Evolutionary conservation across 225 moss, liverwort and hornwort species (phyloP).

Genomic region (Thuidium tamariscinum): DNA sequence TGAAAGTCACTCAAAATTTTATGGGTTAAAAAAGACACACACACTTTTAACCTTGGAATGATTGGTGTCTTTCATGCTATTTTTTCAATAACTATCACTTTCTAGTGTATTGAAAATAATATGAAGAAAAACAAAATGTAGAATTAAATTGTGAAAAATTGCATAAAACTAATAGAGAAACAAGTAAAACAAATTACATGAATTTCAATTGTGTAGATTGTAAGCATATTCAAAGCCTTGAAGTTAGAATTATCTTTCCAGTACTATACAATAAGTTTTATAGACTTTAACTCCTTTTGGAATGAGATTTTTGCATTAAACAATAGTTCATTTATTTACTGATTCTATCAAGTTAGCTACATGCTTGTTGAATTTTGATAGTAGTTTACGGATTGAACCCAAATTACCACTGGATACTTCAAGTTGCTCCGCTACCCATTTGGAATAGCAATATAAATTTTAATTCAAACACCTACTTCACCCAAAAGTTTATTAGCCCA

Average conservation of each 20-base stretch:
- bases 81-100: no score
- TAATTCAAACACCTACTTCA: not conserved
- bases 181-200: rapidly evolving
- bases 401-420: no score
- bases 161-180: rapidly evolving
- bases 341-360: not conserved
- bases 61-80: not conserved
- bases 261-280: not conserved
- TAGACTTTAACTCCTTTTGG: not conserved
- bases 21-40: not conserved
- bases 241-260: rapidly evolving
- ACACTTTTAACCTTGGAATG: not conserved
- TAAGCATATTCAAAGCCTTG: not conserved
- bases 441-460: rapidly evolving
- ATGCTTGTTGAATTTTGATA: not conserved
- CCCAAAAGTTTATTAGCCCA: not conserved
- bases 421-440: not conserved
- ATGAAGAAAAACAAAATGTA: not conserved
- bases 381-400: no score
- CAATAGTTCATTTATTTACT: no score
- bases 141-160: not conserved
- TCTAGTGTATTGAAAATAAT: not conserved
- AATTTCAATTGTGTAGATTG: not conserved
- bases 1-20: no score
- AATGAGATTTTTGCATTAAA: not conserved